Percentiles rank a stretch among this genome's conserved stretches.
phyloP scores from a whole-genome alignment of 768 basidiomycete species.

The Lentinula boryana region DNA sequence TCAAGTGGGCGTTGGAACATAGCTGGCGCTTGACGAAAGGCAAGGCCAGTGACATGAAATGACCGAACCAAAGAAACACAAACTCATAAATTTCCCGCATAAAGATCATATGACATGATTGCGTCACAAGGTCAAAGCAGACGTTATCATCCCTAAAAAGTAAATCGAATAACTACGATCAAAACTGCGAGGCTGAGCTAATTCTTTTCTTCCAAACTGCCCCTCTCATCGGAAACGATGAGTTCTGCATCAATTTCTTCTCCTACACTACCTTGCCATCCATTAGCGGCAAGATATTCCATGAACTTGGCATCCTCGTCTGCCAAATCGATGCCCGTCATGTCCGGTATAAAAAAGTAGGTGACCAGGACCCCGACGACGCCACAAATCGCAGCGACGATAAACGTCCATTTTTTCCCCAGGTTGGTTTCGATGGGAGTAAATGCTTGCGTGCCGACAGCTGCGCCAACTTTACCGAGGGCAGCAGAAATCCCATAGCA shows the following conservation, averaged over 20 bases:
- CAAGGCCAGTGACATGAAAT: conserved; percentile 5
- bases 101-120: background rate
- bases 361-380: conserved; percentile 57
- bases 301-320: conserved; percentile 62
- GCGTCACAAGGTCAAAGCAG: background rate
- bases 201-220: background rate
- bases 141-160: background rate
- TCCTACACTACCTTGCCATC: conserved; percentile 62
- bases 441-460: conserved; percentile 65
- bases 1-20: background rate
- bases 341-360: conserved; percentile 63
- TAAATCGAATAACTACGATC: background rate
- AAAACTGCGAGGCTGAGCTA: background rate
- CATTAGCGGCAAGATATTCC: conserved; percentile 53
- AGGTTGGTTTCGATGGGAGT: conserved; percentile 63
- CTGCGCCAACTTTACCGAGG: conserved; percentile 58
- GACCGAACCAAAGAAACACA: background rate
- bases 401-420: conserved; percentile 70
- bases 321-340: conserved; percentile 60
- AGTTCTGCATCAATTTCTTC: conserved; percentile 9
- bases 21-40: conserved; percentile 1
- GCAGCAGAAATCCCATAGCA: conserved; percentile 68
- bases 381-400: conserved; percentile 65
- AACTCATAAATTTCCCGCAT: background rate
- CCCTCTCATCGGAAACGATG: background rate